Evolutionary conservation across 345 rosid species (phyloP), one percentile per base, ranked within the genome.

Genomic region (Pelargonium nanum): DNA sequence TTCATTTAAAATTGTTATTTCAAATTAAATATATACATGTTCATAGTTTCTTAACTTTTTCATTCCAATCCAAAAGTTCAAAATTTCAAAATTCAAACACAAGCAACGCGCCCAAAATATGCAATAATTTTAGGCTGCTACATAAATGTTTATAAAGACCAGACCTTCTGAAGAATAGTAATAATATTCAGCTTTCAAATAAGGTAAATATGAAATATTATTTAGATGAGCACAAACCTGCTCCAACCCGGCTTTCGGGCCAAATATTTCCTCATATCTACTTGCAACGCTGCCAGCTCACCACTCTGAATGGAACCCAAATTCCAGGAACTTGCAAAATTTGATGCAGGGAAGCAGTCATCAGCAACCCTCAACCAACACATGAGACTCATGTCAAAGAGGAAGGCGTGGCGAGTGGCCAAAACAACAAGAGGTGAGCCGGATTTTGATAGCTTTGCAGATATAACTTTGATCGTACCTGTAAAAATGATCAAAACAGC

Each of bases 351-450:
- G 76, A 94, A 94, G 77, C 97, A 94, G 72, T 94, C 99, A 71
- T 94, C 99, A 24, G 89, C 97, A 58, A 88, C 95, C 77, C 99
- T 83, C 74, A 94, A 74, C 99, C 99, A 90, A 67, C 97, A 94
- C 92, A 72, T 86, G 34, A 93, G 90, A 80, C 78, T 80, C 75
- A 61, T 82, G 72, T 93, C 97, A 45, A 87, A 93, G 68, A 93
- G 85, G 76, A 84, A 94, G 5, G 97, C 97, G 68, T 94, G 96
- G 19, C 97, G 90, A 13, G 95, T 87, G 63, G 92, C 99, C 66
- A 94, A 73, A 62, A 94, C 96, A 75, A 94, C 84, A n/a, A 93
- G 91, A 55, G 99, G 99, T 70, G 83, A 86, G 67, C 97, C 97
- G 26, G 90, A 90, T 66, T 88, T 93, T 22, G 99, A 86, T 65